These are phyloP conservation scores for Hypoxylon rubiginosum DNA, from an alignment of 2,329 filamentous ascomycete genomes.

Conservation along the genomic window DNA sequence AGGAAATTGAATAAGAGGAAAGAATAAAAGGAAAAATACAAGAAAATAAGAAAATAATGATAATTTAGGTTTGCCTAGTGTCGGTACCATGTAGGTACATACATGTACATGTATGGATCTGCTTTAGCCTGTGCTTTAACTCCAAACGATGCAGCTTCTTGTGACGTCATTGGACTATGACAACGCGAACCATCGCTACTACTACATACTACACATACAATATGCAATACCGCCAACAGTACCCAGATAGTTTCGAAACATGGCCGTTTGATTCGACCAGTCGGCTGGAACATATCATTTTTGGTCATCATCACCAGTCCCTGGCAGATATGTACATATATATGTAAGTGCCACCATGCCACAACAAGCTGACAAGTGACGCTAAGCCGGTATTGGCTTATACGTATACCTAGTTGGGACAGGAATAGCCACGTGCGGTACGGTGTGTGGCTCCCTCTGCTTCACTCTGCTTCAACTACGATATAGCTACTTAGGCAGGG, in stretches of 20 bases:
- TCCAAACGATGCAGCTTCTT: background rate
- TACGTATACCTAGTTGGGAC: constrained; percentile 6
- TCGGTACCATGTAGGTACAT: too few relatives aligned
- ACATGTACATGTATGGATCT: background rate
- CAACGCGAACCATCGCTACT: constrained; percentile 5
- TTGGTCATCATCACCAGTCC: constrained; percentile 3
- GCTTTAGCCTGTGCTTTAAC: background rate
- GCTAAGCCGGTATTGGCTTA: constrained; percentile 13
- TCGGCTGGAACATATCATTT: background rate
- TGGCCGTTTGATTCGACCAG: constrained; percentile 5
- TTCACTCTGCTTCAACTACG: constrained; percentile 7
- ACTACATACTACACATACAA: too few relatives aligned
- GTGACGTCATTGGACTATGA: constrained; percentile 29
- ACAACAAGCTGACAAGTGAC: constrained; percentile 20
- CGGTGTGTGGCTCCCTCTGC: constrained; percentile 16
- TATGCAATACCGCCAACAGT: background rate
- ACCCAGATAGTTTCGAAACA: background rate
- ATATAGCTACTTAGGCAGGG: background rate
- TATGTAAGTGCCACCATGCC: constrained; percentile 16
- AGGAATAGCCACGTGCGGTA: constrained; percentile 24
- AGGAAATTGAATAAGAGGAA: too few relatives aligned
- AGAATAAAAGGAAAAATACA: too few relatives aligned
- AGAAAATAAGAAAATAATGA: too few relatives aligned
- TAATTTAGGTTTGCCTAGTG: too few relatives aligned
- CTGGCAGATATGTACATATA: constrained; percentile 18